These are phyloP conservation scores for Acrocalymma vagum DNA, from an alignment of 2,329 filamentous ascomycete species.

Conservation along the genomic window DNA sequence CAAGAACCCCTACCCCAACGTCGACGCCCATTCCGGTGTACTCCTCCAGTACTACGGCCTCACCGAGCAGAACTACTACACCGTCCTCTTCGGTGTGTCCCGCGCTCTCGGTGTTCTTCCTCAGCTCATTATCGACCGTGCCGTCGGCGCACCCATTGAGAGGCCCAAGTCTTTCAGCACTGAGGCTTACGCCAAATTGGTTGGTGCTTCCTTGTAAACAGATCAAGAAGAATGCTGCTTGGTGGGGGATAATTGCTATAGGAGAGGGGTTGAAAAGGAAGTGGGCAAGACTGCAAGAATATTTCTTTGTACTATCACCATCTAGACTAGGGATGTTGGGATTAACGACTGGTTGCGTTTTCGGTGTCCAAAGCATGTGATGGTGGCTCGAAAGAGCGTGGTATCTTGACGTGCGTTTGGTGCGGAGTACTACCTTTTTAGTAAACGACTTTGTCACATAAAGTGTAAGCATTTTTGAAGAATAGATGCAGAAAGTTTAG, in stretches of 20 bases:
- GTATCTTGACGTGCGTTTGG: constrained; percentile 32
- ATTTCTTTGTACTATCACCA: constrained; percentile 43
- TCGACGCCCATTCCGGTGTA: constrained; percentile 98
- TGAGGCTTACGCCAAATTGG: constrained; percentile 93
- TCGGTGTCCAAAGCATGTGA: constrained; percentile 34
- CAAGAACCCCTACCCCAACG: constrained; percentile 99
- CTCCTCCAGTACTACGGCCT: constrained; percentile 99
- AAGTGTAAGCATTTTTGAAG: too few relatives aligned
- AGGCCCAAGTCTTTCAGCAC: constrained; percentile 99
- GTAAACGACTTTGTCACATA: constrained; percentile 25
- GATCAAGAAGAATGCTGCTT: constrained; percentile 11
- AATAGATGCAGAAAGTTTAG: too few relatives aligned
- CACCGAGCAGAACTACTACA: constrained; percentile 99
- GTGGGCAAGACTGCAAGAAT: constrained; percentile 30
- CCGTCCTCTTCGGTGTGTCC: constrained; percentile 98
- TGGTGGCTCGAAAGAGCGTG: constrained; percentile 35
- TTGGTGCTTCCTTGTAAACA: constrained; percentile 84
- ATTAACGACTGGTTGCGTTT: constrained; percentile 35
- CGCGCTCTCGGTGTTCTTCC: constrained; percentile 98
- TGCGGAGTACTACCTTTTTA: constrained; percentile 38
- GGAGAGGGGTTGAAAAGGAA: constrained; percentile 22
- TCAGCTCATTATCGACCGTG: constrained; percentile 99
- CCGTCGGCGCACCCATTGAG: constrained; percentile 96
- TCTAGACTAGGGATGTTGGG: constrained; percentile 46
- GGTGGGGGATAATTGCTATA: constrained; percentile 8